These are phyloP conservation scores for Podospora tetraspora DNA, from an alignment of 495 filamentous ascomycete species.

Conservation along the genomic window DNA sequence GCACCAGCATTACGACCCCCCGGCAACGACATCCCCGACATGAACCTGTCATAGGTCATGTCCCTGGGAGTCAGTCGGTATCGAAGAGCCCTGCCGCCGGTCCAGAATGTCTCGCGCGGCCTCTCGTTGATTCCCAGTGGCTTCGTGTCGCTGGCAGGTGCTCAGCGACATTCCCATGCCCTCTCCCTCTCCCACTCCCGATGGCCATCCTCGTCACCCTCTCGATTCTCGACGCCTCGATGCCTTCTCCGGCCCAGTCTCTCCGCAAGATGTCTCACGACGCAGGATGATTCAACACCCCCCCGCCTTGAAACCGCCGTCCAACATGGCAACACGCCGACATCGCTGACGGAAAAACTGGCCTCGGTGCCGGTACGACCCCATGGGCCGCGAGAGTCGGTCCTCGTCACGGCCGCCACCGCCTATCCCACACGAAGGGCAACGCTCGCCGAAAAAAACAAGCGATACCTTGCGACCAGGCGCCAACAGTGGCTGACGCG, in stretches of 20 bases:
- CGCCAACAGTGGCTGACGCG: not conserved
- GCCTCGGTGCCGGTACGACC: slow-evolving; percentile 20
- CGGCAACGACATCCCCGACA: slow-evolving; percentile 12
- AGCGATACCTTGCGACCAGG: slow-evolving; percentile 9
- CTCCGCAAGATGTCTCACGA: not conserved
- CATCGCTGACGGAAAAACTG: slow-evolving; percentile 14
- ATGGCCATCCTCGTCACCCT: not conserved
- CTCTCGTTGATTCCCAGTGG: slow-evolving; percentile 36
- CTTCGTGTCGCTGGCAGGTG: slow-evolving; percentile 1
- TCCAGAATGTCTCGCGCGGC: slow-evolving; percentile 16
- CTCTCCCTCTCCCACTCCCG: not conserved
- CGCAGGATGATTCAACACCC: not conserved
- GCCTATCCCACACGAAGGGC: slow-evolving; percentile 11
- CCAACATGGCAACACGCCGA: slow-evolving; percentile 7
- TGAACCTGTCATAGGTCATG: slow-evolving; percentile 38
- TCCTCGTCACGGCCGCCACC: slow-evolving; percentile 21
- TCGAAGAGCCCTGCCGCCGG: slow-evolving; percentile 30
- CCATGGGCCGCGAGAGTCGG: slow-evolving; percentile 15
- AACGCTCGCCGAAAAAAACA: not conserved
- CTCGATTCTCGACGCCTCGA: not conserved
- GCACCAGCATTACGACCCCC: not conserved
- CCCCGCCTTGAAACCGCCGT: not conserved
- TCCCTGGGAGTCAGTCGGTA: slow-evolving; percentile 37
- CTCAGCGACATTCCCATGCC: not conserved
- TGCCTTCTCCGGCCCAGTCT: not conserved